Conservation (phyloP, 768 basidiomycete species). For the Harrya chromipes region DNA sequence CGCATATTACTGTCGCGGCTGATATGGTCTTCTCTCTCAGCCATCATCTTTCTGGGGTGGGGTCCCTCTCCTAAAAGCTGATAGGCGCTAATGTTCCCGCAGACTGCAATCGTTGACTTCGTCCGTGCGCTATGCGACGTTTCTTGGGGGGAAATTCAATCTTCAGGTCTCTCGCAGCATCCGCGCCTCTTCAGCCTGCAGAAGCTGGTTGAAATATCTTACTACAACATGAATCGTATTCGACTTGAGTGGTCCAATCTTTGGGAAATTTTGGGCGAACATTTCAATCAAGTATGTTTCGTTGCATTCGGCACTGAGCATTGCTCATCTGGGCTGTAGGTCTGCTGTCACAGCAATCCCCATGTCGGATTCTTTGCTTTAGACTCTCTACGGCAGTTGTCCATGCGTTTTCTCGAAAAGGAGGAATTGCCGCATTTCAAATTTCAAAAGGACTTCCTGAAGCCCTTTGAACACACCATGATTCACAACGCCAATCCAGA, state of each 20-base stretch:
- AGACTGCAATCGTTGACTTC: conserved; percentile 98
- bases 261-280: conserved; percentile 97
- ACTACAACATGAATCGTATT: conserved; percentile 99
- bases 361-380: conserved; percentile 96
- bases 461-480: conserved; percentile 99
- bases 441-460: conserved; percentile 98
- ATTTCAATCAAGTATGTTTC: conserved; percentile 85
- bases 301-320: background rate
- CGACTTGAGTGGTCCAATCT: conserved; percentile 97
- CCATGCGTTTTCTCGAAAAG: conserved; percentile 98
- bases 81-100: conserved; percentile 9
- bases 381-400: conserved; percentile 92
- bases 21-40: conserved; percentile 99
- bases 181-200: conserved; percentile 96
- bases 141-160: conserved; percentile 99
- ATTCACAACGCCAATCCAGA: conserved; percentile 94
- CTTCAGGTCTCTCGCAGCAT: conserved; percentile 90
- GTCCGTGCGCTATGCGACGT: conserved; percentile 94
- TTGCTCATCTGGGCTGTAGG: conserved; percentile 46
- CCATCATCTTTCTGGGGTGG: conserved; percentile 89
- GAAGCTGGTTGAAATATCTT: conserved; percentile 98
- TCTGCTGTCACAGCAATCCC: conserved; percentile 97
- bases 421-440: conserved; percentile 98
- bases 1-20: conserved; percentile 96
- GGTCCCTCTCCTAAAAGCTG: conserved; percentile 28